Evolutionary conservation across 2,329 filamentous ascomycete species (phyloP), one percentile per base, ranked within the genome.

Genomic region (Epichloe hybrida): DNA sequence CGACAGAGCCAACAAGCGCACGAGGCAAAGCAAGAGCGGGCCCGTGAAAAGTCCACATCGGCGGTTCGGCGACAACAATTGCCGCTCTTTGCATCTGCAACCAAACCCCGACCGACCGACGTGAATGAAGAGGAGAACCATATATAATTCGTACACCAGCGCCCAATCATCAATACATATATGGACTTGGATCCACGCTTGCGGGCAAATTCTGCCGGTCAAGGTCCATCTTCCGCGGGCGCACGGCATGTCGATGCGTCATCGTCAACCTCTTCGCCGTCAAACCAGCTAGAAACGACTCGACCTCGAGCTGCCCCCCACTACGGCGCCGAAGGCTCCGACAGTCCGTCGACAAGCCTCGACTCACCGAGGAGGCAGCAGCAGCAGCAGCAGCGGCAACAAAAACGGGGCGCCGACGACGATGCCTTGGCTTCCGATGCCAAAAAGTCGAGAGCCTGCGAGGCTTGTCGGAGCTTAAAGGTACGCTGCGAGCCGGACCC

Each of bases 401-500:
- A 12, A 37, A 31, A 41, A 12, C 38, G 50, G n/a, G 49, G 36
- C 40, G 17, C 13, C 15, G 49, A 38, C 8, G 45, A 50, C 20
- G 47, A 52, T 31, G 60, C 57, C 34, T 59, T 58, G 35, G 63
- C 59, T 31, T 57, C 51, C 49, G 81, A 85, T 41, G 69, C 77
- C 36, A 87, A 85, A 64, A 79, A 84, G 51, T 75, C 80, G 4
- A 77, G 85, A 31, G 85, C 85, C 36, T 89, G 85, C 65, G 85
- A 89, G 63, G 80, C 83, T 3, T 89, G 85, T 62, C 80, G 85
- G 44, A 79, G 81, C 23, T 71, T 89, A 48, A 89, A 89, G 65
- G 89, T 95, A 53, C 84, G 88, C 57, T 95, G 89, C 69, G 88
- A 95, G 61, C 83, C 85, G 23, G 84, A 89, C 57, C 73, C 75